Base-by-base conservation (phyloP, 768 basidiomycete genomes). In the Chlorophyllum brunneum region DNA sequence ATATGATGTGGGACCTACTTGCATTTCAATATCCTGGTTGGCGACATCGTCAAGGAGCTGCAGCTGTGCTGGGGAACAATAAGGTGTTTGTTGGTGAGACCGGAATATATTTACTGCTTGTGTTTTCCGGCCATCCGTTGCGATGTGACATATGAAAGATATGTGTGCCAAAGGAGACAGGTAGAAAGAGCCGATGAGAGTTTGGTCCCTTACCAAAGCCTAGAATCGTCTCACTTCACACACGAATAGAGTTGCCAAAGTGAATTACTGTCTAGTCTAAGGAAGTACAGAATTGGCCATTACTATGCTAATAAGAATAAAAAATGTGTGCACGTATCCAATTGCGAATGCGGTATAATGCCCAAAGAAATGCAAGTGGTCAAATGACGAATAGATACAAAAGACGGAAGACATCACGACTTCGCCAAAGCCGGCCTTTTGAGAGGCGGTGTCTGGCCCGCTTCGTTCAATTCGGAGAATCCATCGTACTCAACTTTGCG, bases 21-120 rank as follows among this genome's bases (percentile, higher is more conserved):
- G 77, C 86, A 87, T 87, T 58, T 88, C 86, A 11, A 88, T 78
- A 73, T 88, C 86, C 60, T 75, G 70, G 59, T 83, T 83, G 30
- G 79, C 78, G 37, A 81, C 70, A 58, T 78, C 65, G 46, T 81
- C 76, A 58, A 86, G 78, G 41, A 69, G 70, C 58, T 69, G 68
- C 11, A 85, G 70, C 4, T 81, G 81, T 20, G 70, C 64, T 54
- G 71, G 30, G 71, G 59, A 55, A 69, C 64, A 20, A 57, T 56
- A 48, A 48, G 43, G 34, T 36, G 1, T 5, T 15, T 36, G 15
- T n/a, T 11, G 34, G 11, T n/a, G 15, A 16, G 5, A n/a, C 7
- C 5, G 16, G 34, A 11, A 11, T 26, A 11, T 18, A 18, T 34
- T 6, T 18, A 51, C 51, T 24, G 20, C 24, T 44, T 5, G 42